A percentile compares a stretch with the other conserved stretches of the same genome.
Evolutionary conservation across 225 moss, liverwort and hornwort species (phyloP).

Genomic region (Climacium dendroides): DNA sequence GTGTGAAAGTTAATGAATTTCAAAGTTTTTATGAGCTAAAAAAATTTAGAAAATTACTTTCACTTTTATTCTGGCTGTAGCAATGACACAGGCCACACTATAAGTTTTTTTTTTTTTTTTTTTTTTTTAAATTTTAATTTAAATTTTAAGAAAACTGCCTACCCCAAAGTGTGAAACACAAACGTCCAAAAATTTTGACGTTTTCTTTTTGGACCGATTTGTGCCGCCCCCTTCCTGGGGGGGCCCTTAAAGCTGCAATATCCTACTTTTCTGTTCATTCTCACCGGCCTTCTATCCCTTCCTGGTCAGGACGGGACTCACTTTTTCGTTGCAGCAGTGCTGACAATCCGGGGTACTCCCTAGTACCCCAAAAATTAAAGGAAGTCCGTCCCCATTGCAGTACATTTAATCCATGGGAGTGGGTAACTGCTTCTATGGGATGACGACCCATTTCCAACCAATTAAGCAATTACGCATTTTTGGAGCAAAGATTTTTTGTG

Average conservation of each 20-base stretch:
- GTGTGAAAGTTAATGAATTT: no score
- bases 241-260: background rate
- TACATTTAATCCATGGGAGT: background rate
- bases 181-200: accelerated
- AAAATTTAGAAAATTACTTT: no score
- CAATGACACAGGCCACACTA: no score
- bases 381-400: background rate
- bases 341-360: background rate
- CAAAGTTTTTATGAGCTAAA: no score
- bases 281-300: background rate
- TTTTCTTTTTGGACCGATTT: background rate
- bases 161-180: background rate
- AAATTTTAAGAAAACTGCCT: no score
- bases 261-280: background rate
- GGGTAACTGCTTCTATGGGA: no score
- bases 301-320: background rate
- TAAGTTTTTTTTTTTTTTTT: no score
- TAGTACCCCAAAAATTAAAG: background rate
- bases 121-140: no score
- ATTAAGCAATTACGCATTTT: no score
- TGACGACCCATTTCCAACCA: no score
- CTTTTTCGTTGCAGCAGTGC: background rate
- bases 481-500: no score
- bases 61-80: no score
- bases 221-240: background rate